phyloP scores from a whole-genome alignment of 2,329 filamentous ascomycete genomes.

The Aspergillus sp. region DNA sequence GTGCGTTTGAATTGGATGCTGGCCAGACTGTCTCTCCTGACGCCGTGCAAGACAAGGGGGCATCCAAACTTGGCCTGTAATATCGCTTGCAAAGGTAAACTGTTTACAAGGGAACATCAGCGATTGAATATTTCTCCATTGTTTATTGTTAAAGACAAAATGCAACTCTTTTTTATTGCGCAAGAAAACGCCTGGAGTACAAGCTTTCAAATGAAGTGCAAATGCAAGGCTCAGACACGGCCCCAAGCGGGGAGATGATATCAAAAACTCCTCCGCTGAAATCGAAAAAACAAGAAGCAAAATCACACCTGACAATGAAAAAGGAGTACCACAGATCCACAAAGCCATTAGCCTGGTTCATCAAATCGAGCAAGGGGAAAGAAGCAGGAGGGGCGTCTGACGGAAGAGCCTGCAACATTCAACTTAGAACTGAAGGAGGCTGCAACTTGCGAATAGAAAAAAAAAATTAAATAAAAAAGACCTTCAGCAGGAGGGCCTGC shows the following conservation, averaged over 20 bases:
- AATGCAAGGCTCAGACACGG: neutral
- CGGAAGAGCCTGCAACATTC: constrained; percentile 1
- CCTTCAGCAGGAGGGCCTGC: neutral
- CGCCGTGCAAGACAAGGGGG: too few species aligned
- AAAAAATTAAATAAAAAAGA: neutral
- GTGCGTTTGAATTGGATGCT: too few species aligned
- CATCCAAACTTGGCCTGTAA: neutral
- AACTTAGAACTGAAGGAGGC: neutral
- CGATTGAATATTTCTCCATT: neutral
- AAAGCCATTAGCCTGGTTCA: neutral
- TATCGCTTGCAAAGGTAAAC: neutral
- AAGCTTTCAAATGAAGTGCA: neutral
- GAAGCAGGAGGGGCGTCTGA: neutral
- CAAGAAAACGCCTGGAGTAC: neutral
- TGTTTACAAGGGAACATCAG: neutral
- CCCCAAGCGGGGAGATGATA: neutral
- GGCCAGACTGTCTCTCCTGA: too few species aligned
- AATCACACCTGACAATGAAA: neutral
- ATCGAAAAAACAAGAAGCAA: neutral
- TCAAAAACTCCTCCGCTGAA: neutral
- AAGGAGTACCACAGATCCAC: neutral
- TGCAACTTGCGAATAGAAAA: neutral
- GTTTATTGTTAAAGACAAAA: neutral
- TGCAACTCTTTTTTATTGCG: neutral
- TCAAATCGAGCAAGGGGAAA: neutral